Conservation (phyloP, 176 grass and related monocot species). For the Avena eriantha region DNA sequence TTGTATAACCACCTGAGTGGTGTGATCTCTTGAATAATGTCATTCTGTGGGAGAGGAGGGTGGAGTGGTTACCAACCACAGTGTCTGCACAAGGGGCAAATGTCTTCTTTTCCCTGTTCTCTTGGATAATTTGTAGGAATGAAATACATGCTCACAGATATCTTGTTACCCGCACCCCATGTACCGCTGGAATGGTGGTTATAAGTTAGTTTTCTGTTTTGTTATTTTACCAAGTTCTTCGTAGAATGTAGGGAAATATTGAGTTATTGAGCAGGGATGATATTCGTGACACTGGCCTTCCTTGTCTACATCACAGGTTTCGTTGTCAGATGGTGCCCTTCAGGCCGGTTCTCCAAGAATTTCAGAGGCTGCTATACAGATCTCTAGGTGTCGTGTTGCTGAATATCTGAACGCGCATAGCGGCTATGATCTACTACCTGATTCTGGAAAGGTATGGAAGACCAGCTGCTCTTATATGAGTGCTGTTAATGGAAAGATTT, state of each 20-base stretch:
- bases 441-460: slow-evolving; percentile 87
- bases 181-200: background rate
- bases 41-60: background rate
- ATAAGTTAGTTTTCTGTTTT: slow-evolving; percentile 2
- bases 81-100: background rate
- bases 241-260: background rate
- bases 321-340: slow-evolving; percentile 40
- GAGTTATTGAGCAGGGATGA: background rate
- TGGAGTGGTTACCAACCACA: background rate
- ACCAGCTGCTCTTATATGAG: background rate
- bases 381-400: slow-evolving; percentile 63
- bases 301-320: slow-evolving; percentile 51
- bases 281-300: slow-evolving; percentile 1
- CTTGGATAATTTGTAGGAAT: slow-evolving; percentile 5
- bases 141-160: background rate
- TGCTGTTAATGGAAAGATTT: slow-evolving; percentile 25
- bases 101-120: background rate
- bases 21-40: background rate
- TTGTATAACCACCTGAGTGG: background rate
- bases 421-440: slow-evolving; percentile 90
- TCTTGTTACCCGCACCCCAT: background rate
- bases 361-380: slow-evolving; percentile 76
- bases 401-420: slow-evolving; percentile 76
- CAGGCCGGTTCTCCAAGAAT: slow-evolving; percentile 60
- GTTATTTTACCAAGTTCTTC: background rate